A percentile compares a stretch with the other conserved stretches of the same genome.
These are phyloP conservation scores for Phytophthora pseudosyringae DNA, from an alignment of 352 stramenopile genomes.

Conservation along the genomic window DNA sequence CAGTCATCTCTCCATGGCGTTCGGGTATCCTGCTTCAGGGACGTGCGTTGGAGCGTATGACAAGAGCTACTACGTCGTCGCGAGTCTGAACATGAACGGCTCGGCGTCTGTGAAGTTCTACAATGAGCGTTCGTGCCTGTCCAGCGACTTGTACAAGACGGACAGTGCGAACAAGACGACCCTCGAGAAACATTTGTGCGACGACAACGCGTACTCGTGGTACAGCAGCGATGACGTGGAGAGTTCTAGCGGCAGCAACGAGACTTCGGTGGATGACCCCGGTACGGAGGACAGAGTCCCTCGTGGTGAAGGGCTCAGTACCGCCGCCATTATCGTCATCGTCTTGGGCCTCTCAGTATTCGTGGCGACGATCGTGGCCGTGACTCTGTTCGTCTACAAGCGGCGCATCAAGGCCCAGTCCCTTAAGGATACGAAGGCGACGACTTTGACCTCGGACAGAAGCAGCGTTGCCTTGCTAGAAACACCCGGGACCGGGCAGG, in stretches of 20 bases:
- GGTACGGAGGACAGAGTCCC: not conserved
- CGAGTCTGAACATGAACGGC: slow-evolving; percentile 25
- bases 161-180: slow-evolving; percentile 19
- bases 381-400: slow-evolving; percentile 30
- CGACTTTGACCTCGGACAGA: slow-evolving; percentile 20
- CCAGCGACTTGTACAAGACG: slow-evolving; percentile 9
- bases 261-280: not conserved
- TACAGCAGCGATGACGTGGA: slow-evolving; percentile 36
- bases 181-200: slow-evolving; percentile 23
- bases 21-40: slow-evolving; percentile 30
- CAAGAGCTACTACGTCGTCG: slow-evolving; percentile 38
- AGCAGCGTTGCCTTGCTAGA: slow-evolving; percentile 24
- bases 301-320: not conserved
- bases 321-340: slow-evolving; percentile 10
- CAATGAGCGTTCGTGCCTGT: slow-evolving; percentile 20
- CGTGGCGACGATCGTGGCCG: slow-evolving; percentile 22
- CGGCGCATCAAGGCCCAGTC: slow-evolving; percentile 15
- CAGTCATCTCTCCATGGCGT: slow-evolving; percentile 23
- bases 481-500: slow-evolving; percentile 16
- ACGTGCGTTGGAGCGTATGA: slow-evolving; percentile 29
- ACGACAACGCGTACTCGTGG: slow-evolving; percentile 19
- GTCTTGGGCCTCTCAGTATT: slow-evolving; percentile 8
- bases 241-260: slow-evolving; percentile 1
- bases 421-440: slow-evolving; percentile 22
- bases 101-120: slow-evolving; percentile 27